Evolutionary conservation across 2,329 filamentous ascomycete species (phyloP), one percentile per base, ranked within the genome.

Genomic region (Rutstroemia sp.): DNA sequence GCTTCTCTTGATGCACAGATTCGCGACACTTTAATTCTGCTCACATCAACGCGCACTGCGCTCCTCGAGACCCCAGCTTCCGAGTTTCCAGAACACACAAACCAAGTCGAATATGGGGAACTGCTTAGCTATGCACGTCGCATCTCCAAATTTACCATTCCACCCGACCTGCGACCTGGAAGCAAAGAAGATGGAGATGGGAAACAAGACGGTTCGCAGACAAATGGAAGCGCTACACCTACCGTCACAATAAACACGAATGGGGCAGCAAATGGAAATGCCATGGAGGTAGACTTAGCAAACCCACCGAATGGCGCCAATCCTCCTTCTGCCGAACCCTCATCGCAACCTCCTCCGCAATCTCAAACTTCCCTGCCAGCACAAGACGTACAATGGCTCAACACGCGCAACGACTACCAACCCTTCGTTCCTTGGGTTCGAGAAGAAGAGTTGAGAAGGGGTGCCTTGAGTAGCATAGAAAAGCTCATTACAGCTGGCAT

Each of bases 81-180:
- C 5, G 73, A 72, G 21, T 80, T 81, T 61, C 76, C 81, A 5
- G 68, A 76, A 6, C 73, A 71, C 4, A 73, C 76, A 2, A 78
- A 75, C 67, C 72, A 76, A 9, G 79, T 94, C 50, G 79, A 79
- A 3, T 89, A 90, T 67, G 78, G 83, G 46, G 86, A 92, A 63
- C 81, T 95, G 0, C 82, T 95, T 21, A 79, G 77, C 60, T 94
- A 89, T 69, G 89, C 89, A 21, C 86, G 86, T 45, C 84, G 86
- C 61, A 94, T 95, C 67, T 87, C 85, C 69, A 87, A 85, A 68
- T 90, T 86, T 61, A 92, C 89, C 0, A 78, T 90, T 12, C 88
- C 89, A 0, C 61, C 64, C 8, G 65, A 56, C 5, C 25, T n/a
- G 16, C 53, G 53, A 51, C 21, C n/a, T 25, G n/a, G n/a, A 12